Evolutionary conservation across 2,329 filamentous ascomycete genomes (phyloP), one percentile per base, ranked within the genome.

Genomic region (Fusarium sp.): DNA sequence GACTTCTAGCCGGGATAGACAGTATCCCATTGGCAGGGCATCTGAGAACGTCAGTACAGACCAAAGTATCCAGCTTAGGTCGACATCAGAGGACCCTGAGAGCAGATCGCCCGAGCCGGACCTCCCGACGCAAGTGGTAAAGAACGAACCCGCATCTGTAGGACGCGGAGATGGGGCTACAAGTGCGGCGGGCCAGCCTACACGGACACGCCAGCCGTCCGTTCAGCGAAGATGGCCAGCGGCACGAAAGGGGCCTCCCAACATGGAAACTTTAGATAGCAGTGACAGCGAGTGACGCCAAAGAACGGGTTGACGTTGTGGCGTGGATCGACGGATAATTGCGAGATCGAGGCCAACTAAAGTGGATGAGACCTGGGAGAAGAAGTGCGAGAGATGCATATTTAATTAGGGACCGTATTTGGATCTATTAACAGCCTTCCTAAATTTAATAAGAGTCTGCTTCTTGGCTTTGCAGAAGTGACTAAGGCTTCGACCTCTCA

Each of bases 91-190:
- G 13, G 11, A 11, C 45, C 45, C 4, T 1, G 20, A 47, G 4
- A 47, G 45, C 5, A 22, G 8, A 0, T 0, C 2, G 6, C 24
- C 1, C 8, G 9, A 2, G 45, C 26, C 9, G 4, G 11, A 28
- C 8, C 45, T 6, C 20, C 8, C 20, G 4, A 22, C 13, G 0
- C 45, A 0, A 22, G 4, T 8, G 20, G 26, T 48, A 6, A 48
- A 48, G 26, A 0, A 0, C 0, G 45, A 48, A 8, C 45, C 26
- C 14, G 0, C 26, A 0, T 1, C 45, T 30, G 28, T 22, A 3
- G 14, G 0, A 22, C 6, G 26, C 45, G 14, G 45, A 30, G 14
- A 48, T 22, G 26, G 3, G 26, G 9, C 26, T 22, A 1, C 26
- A 17, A 6, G 18, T 17, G 3, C 15, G 15, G 8, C 34, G 15